Evolutionary conservation across 129 eudicot species (phyloP).

Genomic region (Pseudognaphalium luteoalbum): DNA sequence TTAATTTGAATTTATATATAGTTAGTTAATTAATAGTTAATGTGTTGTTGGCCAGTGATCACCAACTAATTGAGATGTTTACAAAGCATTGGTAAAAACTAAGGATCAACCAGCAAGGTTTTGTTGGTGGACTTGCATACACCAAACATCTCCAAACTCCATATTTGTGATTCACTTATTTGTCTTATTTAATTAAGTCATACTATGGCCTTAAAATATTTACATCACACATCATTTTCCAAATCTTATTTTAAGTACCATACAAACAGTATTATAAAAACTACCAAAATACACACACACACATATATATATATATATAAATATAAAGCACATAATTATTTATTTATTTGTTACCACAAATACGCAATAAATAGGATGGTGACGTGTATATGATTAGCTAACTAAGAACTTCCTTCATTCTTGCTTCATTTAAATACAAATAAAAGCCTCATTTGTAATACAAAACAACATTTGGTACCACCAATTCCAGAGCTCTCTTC

Average conservation of each 20-base stretch:
- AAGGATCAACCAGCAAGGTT: conserved; percentile 41
- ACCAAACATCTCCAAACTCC: conserved; percentile 18
- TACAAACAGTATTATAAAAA: too few relatives aligned
- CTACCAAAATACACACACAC: too few relatives aligned
- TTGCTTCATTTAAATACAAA: conserved; percentile 31
- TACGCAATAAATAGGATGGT: neutral
- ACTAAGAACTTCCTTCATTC: neutral
- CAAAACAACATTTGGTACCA: conserved; percentile 28
- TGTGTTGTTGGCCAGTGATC: conserved; percentile 6
- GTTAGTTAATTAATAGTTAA: neutral
- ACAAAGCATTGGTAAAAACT: conserved; percentile 38
- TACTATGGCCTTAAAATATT: too few relatives aligned
- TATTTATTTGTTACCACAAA: neutral
- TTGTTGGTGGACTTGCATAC: conserved; percentile 47
- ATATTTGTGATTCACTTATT: too few relatives aligned
- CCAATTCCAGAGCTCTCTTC: conserved; percentile 25
- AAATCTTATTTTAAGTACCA: neutral
- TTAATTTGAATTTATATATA: neutral
- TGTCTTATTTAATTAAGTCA: too few relatives aligned
- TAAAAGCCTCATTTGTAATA: neutral
- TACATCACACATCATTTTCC: neutral
- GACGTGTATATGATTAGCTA: neutral
- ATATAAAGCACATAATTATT: too few relatives aligned
- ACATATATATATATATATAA: too few relatives aligned
- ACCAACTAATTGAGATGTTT: conserved; percentile 28